Base-by-base conservation (phyloP, 139 green algal genomes). In the Tetraselmis striata region DNA sequence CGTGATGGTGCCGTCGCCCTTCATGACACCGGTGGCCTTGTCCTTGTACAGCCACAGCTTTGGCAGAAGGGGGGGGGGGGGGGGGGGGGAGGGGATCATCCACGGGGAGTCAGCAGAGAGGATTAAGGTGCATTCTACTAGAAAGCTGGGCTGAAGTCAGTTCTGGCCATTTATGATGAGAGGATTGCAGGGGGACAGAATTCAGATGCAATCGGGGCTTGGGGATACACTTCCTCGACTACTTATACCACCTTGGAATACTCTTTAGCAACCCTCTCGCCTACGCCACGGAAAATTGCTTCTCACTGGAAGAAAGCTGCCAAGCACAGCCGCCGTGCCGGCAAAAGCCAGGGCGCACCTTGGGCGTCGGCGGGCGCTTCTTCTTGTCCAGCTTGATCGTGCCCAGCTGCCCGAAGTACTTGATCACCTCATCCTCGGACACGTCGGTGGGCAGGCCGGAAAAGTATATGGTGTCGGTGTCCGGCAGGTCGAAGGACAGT, bases 401-500 rank as follows among this genome's bases (percentile, higher is more conserved):
- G 1, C 86, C 90, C 75, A 98, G 96, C 29, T 83, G 87, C 29
- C 93, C 93, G 86, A 98, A 98, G 85, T 93, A 95, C 59, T 91
- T 81, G 5, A 88, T 90, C 1, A 98, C 31, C 23, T 94, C 85
- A 18, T 87, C 81, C 79, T 97, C 93, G 5, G 88, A 93, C 0
- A 86, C 87, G 76, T 86, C 82, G 1, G 31, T 45, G 2, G 92
- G 91, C 59, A 97, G 77, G 0, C 92, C 92, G 22, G 75, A 84
- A 25, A 97, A 85, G 75, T 90, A 93, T 0, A 95, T 79, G 32
- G 86, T 90, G 83, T 97, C 92, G 2, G 89, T 94, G 32, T 92
- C 85, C 0, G 89, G 88, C 77, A 90, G 29, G n/a, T 92, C 88
- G 82, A 93, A 94, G 0, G 75, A 85, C 85, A 92, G 87, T 23